Evolutionary conservation across 495 filamentous ascomycete genomes (phyloP).

Genomic region (Xylaria telfairii): DNA sequence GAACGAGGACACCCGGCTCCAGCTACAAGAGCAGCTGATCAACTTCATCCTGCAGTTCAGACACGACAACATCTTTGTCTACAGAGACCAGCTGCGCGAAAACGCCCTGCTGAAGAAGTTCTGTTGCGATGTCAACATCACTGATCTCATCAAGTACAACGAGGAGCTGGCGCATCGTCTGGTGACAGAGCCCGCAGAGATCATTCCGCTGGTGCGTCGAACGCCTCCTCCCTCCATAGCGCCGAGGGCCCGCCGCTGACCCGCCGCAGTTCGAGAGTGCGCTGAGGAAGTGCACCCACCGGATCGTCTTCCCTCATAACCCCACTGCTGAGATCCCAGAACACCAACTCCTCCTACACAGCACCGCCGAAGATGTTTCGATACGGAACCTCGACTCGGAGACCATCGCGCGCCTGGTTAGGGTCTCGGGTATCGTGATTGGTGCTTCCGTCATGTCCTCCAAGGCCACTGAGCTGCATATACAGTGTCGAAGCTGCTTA

Average conservation of each 20-base stretch:
- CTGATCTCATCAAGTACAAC: slow-evolving; percentile 94
- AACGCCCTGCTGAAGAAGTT: slow-evolving; percentile 95
- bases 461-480: slow-evolving; percentile 84
- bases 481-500: slow-evolving; percentile 89
- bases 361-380: slow-evolving; percentile 84
- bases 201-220: slow-evolving; percentile 81
- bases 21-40: slow-evolving; percentile 67
- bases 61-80: slow-evolving; percentile 94
- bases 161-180: slow-evolving; percentile 94
- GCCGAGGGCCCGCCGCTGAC: neutral
- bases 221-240: neutral
- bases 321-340: slow-evolving; percentile 75
- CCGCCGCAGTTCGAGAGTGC: slow-evolving; percentile 81
- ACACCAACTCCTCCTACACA: slow-evolving; percentile 96
- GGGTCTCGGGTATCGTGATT: slow-evolving; percentile 97
- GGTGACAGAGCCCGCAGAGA: slow-evolving; percentile 86
- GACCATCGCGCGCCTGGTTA: slow-evolving; percentile 91
- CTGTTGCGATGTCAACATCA: slow-evolving; percentile 96
- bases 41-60: slow-evolving; percentile 95
- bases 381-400: slow-evolving; percentile 94
- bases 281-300: slow-evolving; percentile 85
- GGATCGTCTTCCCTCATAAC: slow-evolving; percentile 83
- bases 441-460: slow-evolving; percentile 96
- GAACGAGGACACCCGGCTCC: slow-evolving; percentile 59
- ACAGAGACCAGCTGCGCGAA: slow-evolving; percentile 94